Conservation (phyloP, 441 rosid genomes). For the Gossypium aridum region DNA sequence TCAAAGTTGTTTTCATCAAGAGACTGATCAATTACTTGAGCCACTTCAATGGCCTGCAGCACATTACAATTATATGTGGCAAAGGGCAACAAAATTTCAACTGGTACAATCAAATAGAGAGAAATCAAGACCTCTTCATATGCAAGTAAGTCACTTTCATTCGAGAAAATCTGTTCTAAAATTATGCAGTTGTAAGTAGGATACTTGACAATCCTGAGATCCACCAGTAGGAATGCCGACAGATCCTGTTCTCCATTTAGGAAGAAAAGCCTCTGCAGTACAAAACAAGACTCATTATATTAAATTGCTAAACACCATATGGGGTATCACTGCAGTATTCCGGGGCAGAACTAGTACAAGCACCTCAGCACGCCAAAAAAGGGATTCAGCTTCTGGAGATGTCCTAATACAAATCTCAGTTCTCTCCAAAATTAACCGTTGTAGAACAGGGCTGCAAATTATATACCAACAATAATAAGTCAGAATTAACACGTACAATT, state of each 20-base stretch:
- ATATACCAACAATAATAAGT: constrained; percentile 16
- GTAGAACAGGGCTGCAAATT: constrained; percentile 41
- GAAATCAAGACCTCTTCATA: constrained; percentile 77
- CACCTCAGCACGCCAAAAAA: constrained; percentile 90
- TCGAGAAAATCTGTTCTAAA: constrained; percentile 50
- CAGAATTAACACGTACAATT: constrained; percentile 9
- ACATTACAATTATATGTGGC: constrained; percentile 17
- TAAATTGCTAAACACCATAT: not conserved
- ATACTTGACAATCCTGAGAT: constrained; percentile 75
- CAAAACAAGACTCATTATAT: not conserved
- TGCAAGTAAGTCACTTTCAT: constrained; percentile 52
- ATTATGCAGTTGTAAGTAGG: constrained; percentile 65
- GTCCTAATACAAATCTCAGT: constrained; percentile 51
- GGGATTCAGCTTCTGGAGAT: constrained; percentile 54
- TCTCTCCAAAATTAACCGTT: constrained; percentile 42
- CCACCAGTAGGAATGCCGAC: constrained; percentile 71
- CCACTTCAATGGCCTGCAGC: constrained; percentile 84
- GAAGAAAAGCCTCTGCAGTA: constrained; percentile 85
- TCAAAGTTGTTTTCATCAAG: constrained; percentile 54
- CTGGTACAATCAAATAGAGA: constrained; percentile 12
- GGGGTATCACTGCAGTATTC: not conserved
- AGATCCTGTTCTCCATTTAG: constrained; percentile 87
- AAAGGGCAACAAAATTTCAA: constrained; percentile 9
- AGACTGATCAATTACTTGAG: constrained; percentile 80
- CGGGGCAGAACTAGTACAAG: constrained; percentile 3